A percentile compares a stretch with the other conserved stretches of the same genome.
phyloP scores from a whole-genome alignment of 257 asterid genomes.

The Ajuga chamaepitys region DNA sequence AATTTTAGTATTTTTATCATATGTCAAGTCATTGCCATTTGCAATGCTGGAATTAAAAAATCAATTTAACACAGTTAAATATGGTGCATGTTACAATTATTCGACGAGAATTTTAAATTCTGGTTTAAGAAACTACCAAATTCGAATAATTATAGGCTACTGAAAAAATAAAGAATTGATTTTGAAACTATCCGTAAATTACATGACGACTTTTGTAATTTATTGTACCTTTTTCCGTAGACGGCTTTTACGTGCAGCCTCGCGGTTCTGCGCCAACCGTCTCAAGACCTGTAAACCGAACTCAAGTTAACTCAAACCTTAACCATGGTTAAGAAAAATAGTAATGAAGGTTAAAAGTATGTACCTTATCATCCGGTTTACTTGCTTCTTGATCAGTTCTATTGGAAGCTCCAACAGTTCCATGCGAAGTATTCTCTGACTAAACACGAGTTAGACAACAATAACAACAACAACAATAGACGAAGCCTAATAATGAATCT shows the following conservation, averaged over 20 bases:
- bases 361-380: slow-evolving; percentile 67
- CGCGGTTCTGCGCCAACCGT: slow-evolving; percentile 83
- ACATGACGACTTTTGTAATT: too few species aligned
- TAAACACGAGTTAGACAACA: slow-evolving; percentile 5
- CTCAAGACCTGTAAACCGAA: slow-evolving; percentile 37
- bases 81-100: too few species aligned
- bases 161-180: too few species aligned
- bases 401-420: slow-evolving; percentile 44
- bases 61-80: too few species aligned
- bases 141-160: too few species aligned
- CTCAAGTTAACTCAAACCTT: background rate
- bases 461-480: background rate
- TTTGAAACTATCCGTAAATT: too few species aligned
- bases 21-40: too few species aligned
- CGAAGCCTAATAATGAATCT: background rate
- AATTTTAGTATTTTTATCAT: too few species aligned
- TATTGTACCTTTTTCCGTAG: slow-evolving; percentile 74
- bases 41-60: too few species aligned
- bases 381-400: slow-evolving; percentile 61
- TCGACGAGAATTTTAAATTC: too few species aligned
- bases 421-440: slow-evolving; percentile 76
- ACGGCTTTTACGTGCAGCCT: slow-evolving; percentile 84
- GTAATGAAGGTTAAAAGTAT: background rate
- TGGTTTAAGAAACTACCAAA: too few species aligned
- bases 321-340: background rate